Evolutionary conservation across 2,329 filamentous ascomycete genomes (phyloP), one percentile per base, ranked within the genome.

Genomic region (Hypoxylon sp.): DNA sequence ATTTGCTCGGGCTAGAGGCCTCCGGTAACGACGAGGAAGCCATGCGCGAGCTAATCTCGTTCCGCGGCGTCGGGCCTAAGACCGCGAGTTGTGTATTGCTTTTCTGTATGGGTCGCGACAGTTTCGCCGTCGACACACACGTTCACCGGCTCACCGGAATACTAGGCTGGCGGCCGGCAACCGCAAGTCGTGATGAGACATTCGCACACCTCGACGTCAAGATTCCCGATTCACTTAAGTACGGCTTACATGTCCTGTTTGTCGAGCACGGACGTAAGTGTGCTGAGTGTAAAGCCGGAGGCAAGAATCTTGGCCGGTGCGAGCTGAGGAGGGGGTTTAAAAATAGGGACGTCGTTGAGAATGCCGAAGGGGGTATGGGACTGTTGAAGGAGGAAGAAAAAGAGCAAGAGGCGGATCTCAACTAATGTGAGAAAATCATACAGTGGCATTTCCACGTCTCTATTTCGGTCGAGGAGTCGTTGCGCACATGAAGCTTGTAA

Each of bases 91-190:
- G 85, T 70, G 84, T 87, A 8, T 70, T 86, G 31, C 78, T 87
- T 37, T 87, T 87, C 71, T 87, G 85, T 66, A 76, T 87, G 53
- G 75, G 77, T 24, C 74, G 84, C 42, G 79, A 81, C 46, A 83
- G 80, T 66, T 87, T 87, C 71, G 84, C 85, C 3, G 85, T 87
- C 35, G 85, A 87, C 68, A 87, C 85, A 0, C 85, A 87, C 56
- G 85, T 87, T 0, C 81, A 85, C 71, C 80, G 85, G 14, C 80
- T 87, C 62, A 80, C 83, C 17, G 84, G 83, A 0, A 72, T 84
- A 26, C 73, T 87, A 26, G 84, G 84, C 2, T 87, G 85, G 85
- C 72, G 84, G 19, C 85, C 85, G 0, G 58, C 65, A 19, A 68
- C 66, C 17, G 82, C 79, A 17, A 78, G 67, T 6, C 76, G 84